Evolutionary conservation across 1,284 basidiomycete genomes (phyloP), one percentile per base, ranked within the genome.

Genomic region (Pterulicium gracile): DNA sequence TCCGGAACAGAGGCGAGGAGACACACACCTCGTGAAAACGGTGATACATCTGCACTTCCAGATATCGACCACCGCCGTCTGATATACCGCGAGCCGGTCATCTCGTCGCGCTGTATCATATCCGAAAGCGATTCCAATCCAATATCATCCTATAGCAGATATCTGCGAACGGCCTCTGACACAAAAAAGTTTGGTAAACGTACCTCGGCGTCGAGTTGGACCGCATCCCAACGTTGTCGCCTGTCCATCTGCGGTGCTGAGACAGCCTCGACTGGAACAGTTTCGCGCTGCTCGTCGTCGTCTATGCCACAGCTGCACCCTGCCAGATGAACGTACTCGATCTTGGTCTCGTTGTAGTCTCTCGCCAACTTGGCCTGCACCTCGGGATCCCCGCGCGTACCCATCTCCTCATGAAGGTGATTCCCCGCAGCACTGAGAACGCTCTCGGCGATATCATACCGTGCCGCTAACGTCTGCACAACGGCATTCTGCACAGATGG

Each of bases 81-180:
- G 23, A 78, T 64, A 21, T 69, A 66, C 36, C 76, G 69, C 18
- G 68, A 61, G n/a, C 77, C 77, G n/a, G 69, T 61, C 50, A 73
- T 61, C 58, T 83, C 81, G 52, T 85, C 81, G 43, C 79, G 75
- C 35, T 77, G 71, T 53, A 85, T 83, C 77, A 81, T 81, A 10
- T 24, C 17, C 13, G 44, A 46, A 17, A 46, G 34, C n/a, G 44
- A 46, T 20, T 46, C 44, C 12, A 35, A 34, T 3, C 44, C 44
- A 20, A 46, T 46, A 14, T 15, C 18, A 36, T 34, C 44, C 44
- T 46, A 20, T 10, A 39, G 13, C 5, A 22, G 35, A 7, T 15
- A 35, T 14, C 34, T 41, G 20, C 14, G 14, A 21, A 7, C n/a
- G 3, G 19, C 10, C 35, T 12, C 17, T 4, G 44, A 13, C 5